Base-by-base conservation (phyloP, 164 flowering plant genomes). In the Buxus sempervirens region DNA sequence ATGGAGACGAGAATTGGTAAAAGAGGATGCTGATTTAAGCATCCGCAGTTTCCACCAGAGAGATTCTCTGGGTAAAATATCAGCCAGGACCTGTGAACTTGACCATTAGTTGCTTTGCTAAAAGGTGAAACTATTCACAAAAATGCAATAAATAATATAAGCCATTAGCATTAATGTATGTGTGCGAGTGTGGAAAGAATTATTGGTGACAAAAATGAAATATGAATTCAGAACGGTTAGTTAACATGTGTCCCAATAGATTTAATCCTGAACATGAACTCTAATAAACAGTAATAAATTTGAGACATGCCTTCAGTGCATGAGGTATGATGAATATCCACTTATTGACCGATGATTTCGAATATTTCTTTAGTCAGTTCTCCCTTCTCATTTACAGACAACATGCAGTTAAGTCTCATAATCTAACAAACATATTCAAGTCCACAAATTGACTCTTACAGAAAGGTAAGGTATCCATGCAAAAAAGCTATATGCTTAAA, bases 41-140 rank as follows among this genome's bases (percentile, higher is more conserved):
- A 90, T 72, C 61, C 79, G 64, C 60, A 90, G 77, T 85, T 86
- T 90, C 96, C 93, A 90, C 2, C 70, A 65, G 62, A 90, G 78
- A 32, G 91, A 82, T 76, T 85, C 85, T 62, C 49, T 80, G 0
- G 90, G 88, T 32, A 85, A 73, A 19, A 81, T 77, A 72, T 78
- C 85, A 55, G 75, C 68, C 41, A 89, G 53, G 53, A 82, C 86
- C 96, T 90, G 83, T 23, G 58, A 70, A 45, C 61, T 68, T 58
- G 65, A 73, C 26, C 10, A 69, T 73, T 67, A 45, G 57, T 53
- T 51, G 62, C 45, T 61, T 54, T 24, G 57, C 61, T 14, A 19
- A 58, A 14, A 58, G 12, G 16, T 10, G 3, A 27, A 14, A 4
- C 19, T 26, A 21, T 13, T 9, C 7, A 9, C 19, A 42, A 13